Conservation (phyloP, 139 green algal species). For the Chlorokybus atmophyticus region DNA sequence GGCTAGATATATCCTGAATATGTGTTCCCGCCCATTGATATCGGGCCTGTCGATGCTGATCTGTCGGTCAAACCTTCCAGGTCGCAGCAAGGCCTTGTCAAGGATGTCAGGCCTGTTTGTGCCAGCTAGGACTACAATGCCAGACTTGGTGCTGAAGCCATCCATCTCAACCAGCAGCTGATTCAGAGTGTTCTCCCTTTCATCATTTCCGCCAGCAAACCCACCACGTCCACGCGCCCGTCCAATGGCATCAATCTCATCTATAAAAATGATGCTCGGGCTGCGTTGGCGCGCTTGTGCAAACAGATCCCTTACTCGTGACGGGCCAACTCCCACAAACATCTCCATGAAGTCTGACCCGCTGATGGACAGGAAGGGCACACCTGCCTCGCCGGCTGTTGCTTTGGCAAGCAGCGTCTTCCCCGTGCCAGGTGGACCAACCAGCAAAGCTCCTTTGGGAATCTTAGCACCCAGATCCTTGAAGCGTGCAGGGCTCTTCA, state of each 20-base stretch:
- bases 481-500: slow-evolving; percentile 77
- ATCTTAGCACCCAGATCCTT: slow-evolving; percentile 62
- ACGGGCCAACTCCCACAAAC: slow-evolving; percentile 87
- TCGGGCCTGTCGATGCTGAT: slow-evolving; percentile 92
- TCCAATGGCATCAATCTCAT: slow-evolving; percentile 90
- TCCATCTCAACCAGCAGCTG: slow-evolving; percentile 99
- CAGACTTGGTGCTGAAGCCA: slow-evolving; percentile 81
- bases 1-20: slow-evolving; percentile 61
- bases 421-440: slow-evolving; percentile 75
- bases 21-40: slow-evolving; percentile 88
- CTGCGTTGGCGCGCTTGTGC: slow-evolving; percentile 33
- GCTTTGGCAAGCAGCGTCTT: slow-evolving; percentile 59
- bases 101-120: slow-evolving; percentile 76
- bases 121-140: slow-evolving; percentile 91
- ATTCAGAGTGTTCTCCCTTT: slow-evolving; percentile 97
- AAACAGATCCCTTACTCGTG: slow-evolving; percentile 88
- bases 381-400: slow-evolving; percentile 72
- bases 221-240: not conserved
- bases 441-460: slow-evolving; percentile 90
- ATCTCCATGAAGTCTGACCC: slow-evolving; percentile 92
- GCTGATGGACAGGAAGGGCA: slow-evolving; percentile 71
- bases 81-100: slow-evolving; percentile 69
- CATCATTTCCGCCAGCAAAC: slow-evolving; percentile 79
- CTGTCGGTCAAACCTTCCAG: slow-evolving; percentile 88
- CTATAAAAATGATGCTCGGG: slow-evolving; percentile 89